Evolutionary conservation across 345 rosid genomes (phyloP), one percentile per base, ranked within the genome.

Genomic region (Physaria fendleri): DNA sequence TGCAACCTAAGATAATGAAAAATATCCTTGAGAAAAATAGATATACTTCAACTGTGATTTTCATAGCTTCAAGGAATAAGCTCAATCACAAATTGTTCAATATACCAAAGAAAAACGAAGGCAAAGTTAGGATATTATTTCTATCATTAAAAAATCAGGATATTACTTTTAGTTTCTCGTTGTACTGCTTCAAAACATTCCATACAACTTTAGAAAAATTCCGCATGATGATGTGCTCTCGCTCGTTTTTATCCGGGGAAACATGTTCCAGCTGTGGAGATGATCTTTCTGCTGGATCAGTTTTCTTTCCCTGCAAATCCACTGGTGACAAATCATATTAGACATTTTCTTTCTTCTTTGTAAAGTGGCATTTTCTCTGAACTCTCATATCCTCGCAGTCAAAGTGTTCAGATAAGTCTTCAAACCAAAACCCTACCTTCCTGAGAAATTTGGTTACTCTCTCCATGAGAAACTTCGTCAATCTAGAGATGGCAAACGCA

Each of bases 161-260:
- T 33, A 43, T 51, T 61, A 91, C 98, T 90, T 75, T 77, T 17
- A 92, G 69, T 76, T 84, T 88, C 64, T 77, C 76, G 42, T 79
- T 83, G 55, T 77, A 71, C 74, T 84, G 81, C 84, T 85, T 86
- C 79, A 92, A 69, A 42, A 92, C 84, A 40, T 64, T 86, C 96
- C 88, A 86, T 61, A 82, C 5, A 59, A 84, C 81, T 81, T 78
- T 82, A 21, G 95, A 83, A 76, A 92, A 80, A 68, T 78, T 79
- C 40, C 76, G 80, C 79, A 71, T 80, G 37, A 81, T 78, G 56
- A 49, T 71, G 69, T 79, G 45, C 56, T 73, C 68, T 66, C 87
- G 79, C 40, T 88, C 79, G 29, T 41, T 73, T 18, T 47, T 75
- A 46, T 55, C 34, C 35, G 48, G 32, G 56, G 66, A 55, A 71